Evolutionary conservation across 2,329 filamentous ascomycete genomes (phyloP).

Genomic region (Diaporthe aspalathi): DNA sequence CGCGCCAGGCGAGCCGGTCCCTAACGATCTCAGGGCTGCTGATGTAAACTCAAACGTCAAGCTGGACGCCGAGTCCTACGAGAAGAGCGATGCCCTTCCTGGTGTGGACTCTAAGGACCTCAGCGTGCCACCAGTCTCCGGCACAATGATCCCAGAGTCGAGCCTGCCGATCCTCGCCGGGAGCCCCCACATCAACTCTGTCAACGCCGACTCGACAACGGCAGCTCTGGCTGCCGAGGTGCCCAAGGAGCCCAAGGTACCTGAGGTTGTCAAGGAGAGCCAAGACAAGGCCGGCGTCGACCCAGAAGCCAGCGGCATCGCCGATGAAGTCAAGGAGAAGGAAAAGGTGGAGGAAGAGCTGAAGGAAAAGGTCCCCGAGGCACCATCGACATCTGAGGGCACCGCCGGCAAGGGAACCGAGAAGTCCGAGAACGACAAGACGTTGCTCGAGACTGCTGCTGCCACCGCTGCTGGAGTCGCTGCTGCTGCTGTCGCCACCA

Average conservation of each 20-base stretch:
- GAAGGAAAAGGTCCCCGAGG: slow-evolving; percentile 72
- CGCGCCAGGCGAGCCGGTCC: slow-evolving; percentile 83
- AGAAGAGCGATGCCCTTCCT: slow-evolving; percentile 77
- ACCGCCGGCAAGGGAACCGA: slow-evolving; percentile 63
- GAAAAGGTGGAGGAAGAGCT: slow-evolving; percentile 77
- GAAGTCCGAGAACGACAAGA: slow-evolving; percentile 61
- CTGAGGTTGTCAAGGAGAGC: slow-evolving; percentile 76
- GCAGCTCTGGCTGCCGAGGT: slow-evolving; percentile 75
- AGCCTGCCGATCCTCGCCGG: slow-evolving; percentile 73
- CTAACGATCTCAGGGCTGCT: slow-evolving; percentile 74
- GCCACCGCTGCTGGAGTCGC: slow-evolving; percentile 51
- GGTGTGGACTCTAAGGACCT: slow-evolving; percentile 54
- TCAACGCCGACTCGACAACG: slow-evolving; percentile 70
- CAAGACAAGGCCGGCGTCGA: slow-evolving; percentile 72
- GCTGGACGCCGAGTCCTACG: slow-evolving; percentile 87
- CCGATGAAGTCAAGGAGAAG: slow-evolving; percentile 77
- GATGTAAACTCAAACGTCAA: slow-evolving; percentile 78
- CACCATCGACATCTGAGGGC: slow-evolving; percentile 67
- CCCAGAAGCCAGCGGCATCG: slow-evolving; percentile 76
- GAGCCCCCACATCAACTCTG: slow-evolving; percentile 64
- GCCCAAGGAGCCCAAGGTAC: slow-evolving; percentile 68
- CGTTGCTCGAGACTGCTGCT: slow-evolving; percentile 53
- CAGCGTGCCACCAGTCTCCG: slow-evolving; percentile 66
- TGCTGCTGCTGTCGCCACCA: slow-evolving; percentile 43
- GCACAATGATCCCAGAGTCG: slow-evolving; percentile 82